Evolutionary conservation across 805 yeast species (phyloP), one percentile per base, ranked within the genome.

Genomic region (Kodamaea sagamina): DNA sequence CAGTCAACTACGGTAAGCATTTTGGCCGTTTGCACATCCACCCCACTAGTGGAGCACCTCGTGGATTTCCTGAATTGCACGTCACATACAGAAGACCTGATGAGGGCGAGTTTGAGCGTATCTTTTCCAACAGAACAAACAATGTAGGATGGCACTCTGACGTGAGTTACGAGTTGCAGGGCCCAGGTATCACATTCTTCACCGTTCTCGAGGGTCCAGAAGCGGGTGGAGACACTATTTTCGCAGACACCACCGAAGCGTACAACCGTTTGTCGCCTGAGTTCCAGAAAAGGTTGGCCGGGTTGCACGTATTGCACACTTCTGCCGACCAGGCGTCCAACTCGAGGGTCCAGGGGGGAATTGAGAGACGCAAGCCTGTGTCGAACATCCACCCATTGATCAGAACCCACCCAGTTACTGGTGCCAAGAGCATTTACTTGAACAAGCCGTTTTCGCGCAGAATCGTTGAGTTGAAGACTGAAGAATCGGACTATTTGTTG

Each of bases 21-120:
- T 85, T 80, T 58, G 90, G 92, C 25, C 81, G 81, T 26, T 71
- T 80, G 47, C 89, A 85, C 61, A 73, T 82, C 47, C 90, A 85
- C 57, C 87, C 88, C 36, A 81, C 86, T 9, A 78, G 86, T 8
- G 89, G 89, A 16, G 81, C 86, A 11, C 89, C 86, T 22, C 68
- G 64, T 42, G 61, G 54, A n/a, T 48, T 35, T 40, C 71, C 70
- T 7, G 63, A 65, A 41, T 55, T 65, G 41, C 70, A 65, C 52
- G 58, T 65, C 24, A 62, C 68, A 4, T 65, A 63, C 55, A 48
- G 67, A 37, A 55, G 70, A 24, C 55, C 64, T 3, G 58, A 60
- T 31, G 49, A 56, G 21, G 54, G 54, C 18, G 68, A 61, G 36
- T 54, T 64, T 17, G 59, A 58, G 22, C 46, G 63, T 18, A 55